Evolutionary conservation across 768 basidiomycete genomes (phyloP).

Genomic region (Russula griseocarnosa): DNA sequence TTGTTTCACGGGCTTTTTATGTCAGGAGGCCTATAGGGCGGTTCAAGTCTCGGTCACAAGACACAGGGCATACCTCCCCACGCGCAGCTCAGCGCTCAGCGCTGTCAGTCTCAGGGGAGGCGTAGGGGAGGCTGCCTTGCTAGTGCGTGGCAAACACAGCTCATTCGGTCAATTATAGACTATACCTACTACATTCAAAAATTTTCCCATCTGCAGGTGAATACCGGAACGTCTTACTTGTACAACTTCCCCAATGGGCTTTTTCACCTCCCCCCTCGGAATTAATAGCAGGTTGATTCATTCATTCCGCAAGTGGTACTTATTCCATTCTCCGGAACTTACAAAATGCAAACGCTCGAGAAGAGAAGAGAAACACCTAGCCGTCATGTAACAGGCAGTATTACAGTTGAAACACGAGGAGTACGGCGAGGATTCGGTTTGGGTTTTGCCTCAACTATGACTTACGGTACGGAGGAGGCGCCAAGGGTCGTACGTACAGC

Average conservation of each 20-base stretch:
- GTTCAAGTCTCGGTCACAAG: too few species aligned
- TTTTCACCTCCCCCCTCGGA: neutral
- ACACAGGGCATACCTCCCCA: too few species aligned
- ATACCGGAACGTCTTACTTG: neutral
- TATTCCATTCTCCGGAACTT: neutral
- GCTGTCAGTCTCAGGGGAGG: too few species aligned
- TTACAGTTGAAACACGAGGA: conserved; percentile 3
- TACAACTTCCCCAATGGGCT: neutral
- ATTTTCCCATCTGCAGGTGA: too few species aligned
- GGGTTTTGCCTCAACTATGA: neutral
- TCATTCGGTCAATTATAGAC: too few species aligned
- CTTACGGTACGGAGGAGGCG: neutral
- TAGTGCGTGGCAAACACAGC: too few species aligned
- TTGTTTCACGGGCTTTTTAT: too few species aligned
- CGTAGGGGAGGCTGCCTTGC: too few species aligned
- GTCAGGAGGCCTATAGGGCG: too few species aligned
- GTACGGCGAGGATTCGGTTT: neutral
- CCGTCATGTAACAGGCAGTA: neutral
- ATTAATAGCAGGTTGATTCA: neutral
- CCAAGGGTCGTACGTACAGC: neutral
- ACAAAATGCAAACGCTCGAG: neutral
- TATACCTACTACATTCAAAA: too few species aligned
- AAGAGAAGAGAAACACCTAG: neutral
- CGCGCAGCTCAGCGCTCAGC: too few species aligned
- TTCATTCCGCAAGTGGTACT: neutral